These are phyloP conservation scores for Saccharomycopsis sp. DNA, from an alignment of 805 yeast genomes.

Conservation along the genomic window DNA sequence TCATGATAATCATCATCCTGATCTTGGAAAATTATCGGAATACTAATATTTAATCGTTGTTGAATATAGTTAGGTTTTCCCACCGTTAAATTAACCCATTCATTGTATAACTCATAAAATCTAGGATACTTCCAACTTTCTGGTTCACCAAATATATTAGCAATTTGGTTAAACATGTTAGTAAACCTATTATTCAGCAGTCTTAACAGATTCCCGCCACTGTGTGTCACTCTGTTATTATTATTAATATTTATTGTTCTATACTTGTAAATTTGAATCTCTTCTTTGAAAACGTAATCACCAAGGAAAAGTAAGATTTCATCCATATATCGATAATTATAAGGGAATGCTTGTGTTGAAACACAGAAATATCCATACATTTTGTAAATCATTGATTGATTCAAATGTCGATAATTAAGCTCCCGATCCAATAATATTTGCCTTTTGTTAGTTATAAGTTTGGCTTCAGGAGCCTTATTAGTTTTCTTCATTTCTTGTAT, in stretches of 20 bases:
- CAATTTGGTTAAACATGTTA: too few relatives aligned
- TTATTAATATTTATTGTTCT: not conserved
- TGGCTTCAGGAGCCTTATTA: too few relatives aligned
- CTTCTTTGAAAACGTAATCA: constrained; percentile 4
- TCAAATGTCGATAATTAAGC: not conserved
- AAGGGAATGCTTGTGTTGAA: not conserved
- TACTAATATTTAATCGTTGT: constrained; percentile 1
- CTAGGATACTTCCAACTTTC: not conserved
- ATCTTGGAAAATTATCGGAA: constrained; percentile 1
- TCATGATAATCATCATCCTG: not conserved
- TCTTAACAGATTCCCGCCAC: too few relatives aligned
- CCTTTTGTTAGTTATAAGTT: not conserved
- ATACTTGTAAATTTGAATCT: not conserved
- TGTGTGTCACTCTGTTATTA: too few relatives aligned
- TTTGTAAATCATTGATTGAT: not conserved
- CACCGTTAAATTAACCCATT: constrained; percentile 2
- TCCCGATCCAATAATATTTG: not conserved
- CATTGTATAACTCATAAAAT: constrained; percentile 1
- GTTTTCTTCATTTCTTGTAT: not conserved
- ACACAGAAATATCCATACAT: not conserved
- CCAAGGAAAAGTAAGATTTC: constrained; percentile 2
- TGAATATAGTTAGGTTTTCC: not conserved
- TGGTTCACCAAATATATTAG: not conserved
- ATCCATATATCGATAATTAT: not conserved
- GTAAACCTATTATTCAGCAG: too few relatives aligned